Base-by-base conservation (phyloP, 768 basidiomycete species). In the Termitomyces sp. region DNA sequence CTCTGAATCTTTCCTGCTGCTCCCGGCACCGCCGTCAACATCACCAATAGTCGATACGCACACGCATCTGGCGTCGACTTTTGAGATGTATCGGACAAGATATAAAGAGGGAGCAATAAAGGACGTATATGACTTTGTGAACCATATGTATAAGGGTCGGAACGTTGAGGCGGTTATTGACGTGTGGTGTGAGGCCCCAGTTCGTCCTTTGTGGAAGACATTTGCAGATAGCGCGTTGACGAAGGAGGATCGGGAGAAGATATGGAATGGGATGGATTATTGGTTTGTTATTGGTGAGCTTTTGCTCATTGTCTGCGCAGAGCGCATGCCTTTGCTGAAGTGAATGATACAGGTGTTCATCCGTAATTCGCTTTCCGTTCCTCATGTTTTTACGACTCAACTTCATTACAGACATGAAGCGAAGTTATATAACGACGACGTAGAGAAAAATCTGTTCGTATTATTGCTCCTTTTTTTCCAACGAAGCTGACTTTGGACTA, bases 161-260 rank as follows among this genome's bases (percentile, higher is more conserved):
- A 79, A 79, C 39, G 83, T 93, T 4, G 74, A 82, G 54, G 80
- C 85, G 6, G 78, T 94, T 55, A 84, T 95, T 6, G 93, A 95
- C 63, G 93, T 95, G 2, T 95, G 90, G 88, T 95, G 93, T 63
- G 93, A 93, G 66, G 88, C 88, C 0, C 88, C 91, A 0, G 83
- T 91, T 15, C 75, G 74, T 60, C 73, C 61, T 36, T 20, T 75
- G 7, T 93, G 90, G 90, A 81, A 75, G 64, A 87, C 87, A 60
- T 75, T 90, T 46, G 91, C 91, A 1, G 87, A 91, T 69, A 83
- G 86, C 1, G 88, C 89, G 2, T 31, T 86, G 58, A 77, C 74
- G 0, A 69, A 71, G 33, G 76, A 81, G 55, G 80, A 81, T 51
- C 72, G 83, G 61, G 65, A 67, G 36, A 66, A 67, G 1, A 75